Evolutionary conservation across 2,329 filamentous ascomycete species (phyloP).

Genomic region (Aspergillus sp.): DNA sequence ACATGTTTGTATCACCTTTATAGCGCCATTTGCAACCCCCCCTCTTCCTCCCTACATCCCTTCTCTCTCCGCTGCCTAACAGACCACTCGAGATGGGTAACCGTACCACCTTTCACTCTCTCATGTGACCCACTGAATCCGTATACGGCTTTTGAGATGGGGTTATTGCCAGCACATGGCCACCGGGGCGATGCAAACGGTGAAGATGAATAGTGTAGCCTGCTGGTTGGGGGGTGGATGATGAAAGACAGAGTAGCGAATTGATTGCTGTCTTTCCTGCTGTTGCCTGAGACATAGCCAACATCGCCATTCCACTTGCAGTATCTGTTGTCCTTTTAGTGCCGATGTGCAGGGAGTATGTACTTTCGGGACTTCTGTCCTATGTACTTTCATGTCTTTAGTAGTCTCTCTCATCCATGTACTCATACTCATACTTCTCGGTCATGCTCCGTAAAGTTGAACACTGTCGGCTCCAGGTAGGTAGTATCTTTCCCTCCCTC

Average conservation of each 20-base stretch:
- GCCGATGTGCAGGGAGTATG: too few relatives aligned
- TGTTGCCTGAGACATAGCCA: neutral
- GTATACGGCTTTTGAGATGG: neutral
- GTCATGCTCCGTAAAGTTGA: neutral
- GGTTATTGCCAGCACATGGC: neutral
- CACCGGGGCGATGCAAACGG: neutral
- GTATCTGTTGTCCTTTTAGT: neutral
- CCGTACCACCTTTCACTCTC: neutral
- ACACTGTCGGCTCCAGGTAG: too few relatives aligned
- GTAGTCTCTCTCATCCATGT: neutral
- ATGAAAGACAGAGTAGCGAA: neutral
- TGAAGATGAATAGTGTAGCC: neutral
- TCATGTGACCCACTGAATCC: neutral
- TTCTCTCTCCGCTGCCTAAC: neutral
- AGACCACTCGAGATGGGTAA: neutral
- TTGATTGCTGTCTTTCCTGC: neutral
- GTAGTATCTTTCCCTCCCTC: neutral
- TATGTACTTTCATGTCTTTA: neutral
- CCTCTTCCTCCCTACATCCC: neutral
- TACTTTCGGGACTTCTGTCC: too few relatives aligned
- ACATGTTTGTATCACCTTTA: neutral
- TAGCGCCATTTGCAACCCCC: neutral
- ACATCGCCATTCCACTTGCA: neutral
- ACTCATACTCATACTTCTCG: neutral
- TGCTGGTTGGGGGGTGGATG: neutral